Conservation (phyloP, 306 rosid genomes). For the Fagus sylvatica region DNA sequence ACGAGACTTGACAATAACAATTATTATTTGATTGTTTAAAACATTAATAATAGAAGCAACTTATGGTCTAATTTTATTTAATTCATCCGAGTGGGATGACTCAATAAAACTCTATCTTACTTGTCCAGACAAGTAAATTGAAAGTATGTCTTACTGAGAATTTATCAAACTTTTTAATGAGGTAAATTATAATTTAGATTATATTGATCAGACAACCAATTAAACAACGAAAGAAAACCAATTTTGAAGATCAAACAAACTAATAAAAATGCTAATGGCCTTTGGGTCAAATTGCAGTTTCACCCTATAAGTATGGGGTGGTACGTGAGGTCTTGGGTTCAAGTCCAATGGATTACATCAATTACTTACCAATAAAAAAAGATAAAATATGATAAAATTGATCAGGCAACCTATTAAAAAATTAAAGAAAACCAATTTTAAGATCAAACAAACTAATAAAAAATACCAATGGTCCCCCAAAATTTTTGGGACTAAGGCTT, state of each 20-base stretch:
- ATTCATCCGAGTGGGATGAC: neutral
- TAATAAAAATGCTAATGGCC: neutral
- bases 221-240: neutral
- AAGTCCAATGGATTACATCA: too few relatives aligned
- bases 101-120: neutral
- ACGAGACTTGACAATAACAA: constrained; percentile 1
- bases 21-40: neutral
- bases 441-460: neutral
- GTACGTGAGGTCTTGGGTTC: too few relatives aligned
- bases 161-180: neutral
- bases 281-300: too few relatives aligned
- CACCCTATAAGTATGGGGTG: too few relatives aligned
- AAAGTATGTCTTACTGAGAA: neutral
- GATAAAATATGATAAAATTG: too few relatives aligned
- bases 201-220: neutral
- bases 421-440: neutral
- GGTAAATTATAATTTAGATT: neutral
- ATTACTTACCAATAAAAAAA: too few relatives aligned
- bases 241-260: neutral
- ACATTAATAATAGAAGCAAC: neutral
- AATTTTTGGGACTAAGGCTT: too few relatives aligned
- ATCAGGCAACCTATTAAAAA: neutral
- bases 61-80: neutral
- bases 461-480: neutral
- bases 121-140: neutral